These are phyloP conservation scores for Phialocephala sp. DNA, from an alignment of 2,329 filamentous ascomycete genomes.

Conservation along the genomic window DNA sequence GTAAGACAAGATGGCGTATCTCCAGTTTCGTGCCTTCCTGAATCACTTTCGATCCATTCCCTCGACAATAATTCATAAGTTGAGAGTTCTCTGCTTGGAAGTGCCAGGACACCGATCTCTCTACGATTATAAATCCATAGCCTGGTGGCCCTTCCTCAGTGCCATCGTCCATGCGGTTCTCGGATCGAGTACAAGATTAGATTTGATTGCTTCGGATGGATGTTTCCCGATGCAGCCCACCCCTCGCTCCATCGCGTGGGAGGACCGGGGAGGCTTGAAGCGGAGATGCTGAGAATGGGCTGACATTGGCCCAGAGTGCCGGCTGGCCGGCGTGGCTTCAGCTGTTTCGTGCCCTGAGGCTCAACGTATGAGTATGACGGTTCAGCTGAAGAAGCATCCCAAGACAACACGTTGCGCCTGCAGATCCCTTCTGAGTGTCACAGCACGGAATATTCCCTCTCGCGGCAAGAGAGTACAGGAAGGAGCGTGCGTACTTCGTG, in stretches of 20 bases:
- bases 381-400: too few relatives aligned
- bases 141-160: too few relatives aligned
- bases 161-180: background rate
- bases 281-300: background rate
- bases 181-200: background rate
- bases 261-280: background rate
- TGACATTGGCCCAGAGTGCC: background rate
- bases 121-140: background rate
- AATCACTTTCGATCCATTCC: too few relatives aligned
- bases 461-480: background rate
- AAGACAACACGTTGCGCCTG: too few relatives aligned
- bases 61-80: too few relatives aligned
- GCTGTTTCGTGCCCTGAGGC: background rate
- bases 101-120: too few relatives aligned
- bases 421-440: background rate
- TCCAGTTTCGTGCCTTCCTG: background rate
- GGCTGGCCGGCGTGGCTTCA: background rate
- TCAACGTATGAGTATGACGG: background rate
- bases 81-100: background rate
- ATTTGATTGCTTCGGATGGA: slow-evolving; percentile 10
- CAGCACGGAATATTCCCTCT: slow-evolving; percentile 3
- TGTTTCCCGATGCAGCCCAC: slow-evolving; percentile 6
- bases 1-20: background rate
- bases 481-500: too few relatives aligned
- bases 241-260: background rate